A percentile compares a stretch with the other conserved stretches of the same genome.
phyloP scores from a whole-genome alignment of 257 asterid genomes.

The Rauvolfia tetraphylla region DNA sequence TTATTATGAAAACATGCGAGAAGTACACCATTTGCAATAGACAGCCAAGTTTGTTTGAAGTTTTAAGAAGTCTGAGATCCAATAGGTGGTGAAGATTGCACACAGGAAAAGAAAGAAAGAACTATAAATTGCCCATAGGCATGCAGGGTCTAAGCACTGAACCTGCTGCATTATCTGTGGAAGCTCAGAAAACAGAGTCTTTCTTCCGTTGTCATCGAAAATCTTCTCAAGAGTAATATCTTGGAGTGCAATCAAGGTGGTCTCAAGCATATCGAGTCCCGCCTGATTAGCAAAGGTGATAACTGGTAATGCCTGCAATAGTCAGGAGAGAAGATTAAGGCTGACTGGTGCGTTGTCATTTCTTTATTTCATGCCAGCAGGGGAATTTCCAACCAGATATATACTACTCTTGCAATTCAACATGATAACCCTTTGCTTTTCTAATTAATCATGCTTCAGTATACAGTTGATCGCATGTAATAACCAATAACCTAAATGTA shows the following conservation, averaged over 20 bases:
- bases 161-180: slow-evolving; percentile 94
- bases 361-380: too few species aligned
- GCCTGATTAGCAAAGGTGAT: slow-evolving; percentile 91
- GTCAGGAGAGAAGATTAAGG: not conserved
- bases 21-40: not conserved
- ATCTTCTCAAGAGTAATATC: slow-evolving; percentile 85
- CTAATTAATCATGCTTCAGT: not conserved
- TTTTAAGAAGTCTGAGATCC: not conserved
- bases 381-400: too few species aligned
- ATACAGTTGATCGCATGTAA: not conserved
- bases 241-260: slow-evolving; percentile 79
- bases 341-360: too few species aligned
- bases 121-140: not conserved
- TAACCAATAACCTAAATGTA: too few species aligned
- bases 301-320: slow-evolving; percentile 79
- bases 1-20: not conserved
- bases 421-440: not conserved
- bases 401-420: not conserved
- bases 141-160: not conserved
- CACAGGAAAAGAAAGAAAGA: not conserved
- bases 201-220: slow-evolving; percentile 72
- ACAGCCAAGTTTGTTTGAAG: not conserved
- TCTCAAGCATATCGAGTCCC: slow-evolving; percentile 97
- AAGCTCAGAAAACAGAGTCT: slow-evolving; percentile 71
- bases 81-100: not conserved